Percentiles rank a stretch among this genome's conserved stretches.
These are phyloP conservation scores for Schrenkiella parvula DNA, from an alignment of 345 rosid genomes.

Conservation along the genomic window DNA sequence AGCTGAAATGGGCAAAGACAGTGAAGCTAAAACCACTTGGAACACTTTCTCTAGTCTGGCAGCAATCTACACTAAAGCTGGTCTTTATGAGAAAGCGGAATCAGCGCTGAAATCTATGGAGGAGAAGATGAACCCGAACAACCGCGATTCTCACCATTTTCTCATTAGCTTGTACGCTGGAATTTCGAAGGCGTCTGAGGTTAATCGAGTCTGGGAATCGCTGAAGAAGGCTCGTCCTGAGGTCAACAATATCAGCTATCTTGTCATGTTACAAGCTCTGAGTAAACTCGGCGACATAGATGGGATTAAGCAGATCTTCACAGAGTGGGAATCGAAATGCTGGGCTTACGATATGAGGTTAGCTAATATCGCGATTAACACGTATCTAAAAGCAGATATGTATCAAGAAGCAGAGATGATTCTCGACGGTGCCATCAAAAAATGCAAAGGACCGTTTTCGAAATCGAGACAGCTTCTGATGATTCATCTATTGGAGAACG, in stretches of 20 bases:
- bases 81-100: slow-evolving; percentile 61
- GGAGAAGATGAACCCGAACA: slow-evolving; percentile 36
- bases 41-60: slow-evolving; percentile 52
- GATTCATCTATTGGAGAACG: slow-evolving; percentile 47
- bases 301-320: slow-evolving; percentile 45
- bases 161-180: slow-evolving; percentile 61
- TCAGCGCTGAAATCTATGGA: slow-evolving; percentile 55
- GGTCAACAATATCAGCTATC: slow-evolving; percentile 51
- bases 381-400: slow-evolving; percentile 48
- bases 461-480: slow-evolving; percentile 53
- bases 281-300: slow-evolving; percentile 52
- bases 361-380: slow-evolving; percentile 42
- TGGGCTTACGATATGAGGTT: slow-evolving; percentile 56
- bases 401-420: slow-evolving; percentile 47
- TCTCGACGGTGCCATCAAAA: slow-evolving; percentile 40
- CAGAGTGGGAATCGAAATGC: slow-evolving; percentile 66
- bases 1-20: slow-evolving; percentile 39
- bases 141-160: slow-evolving; percentile 64
- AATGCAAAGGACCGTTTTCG: slow-evolving; percentile 33
- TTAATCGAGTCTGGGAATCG: slow-evolving; percentile 54
- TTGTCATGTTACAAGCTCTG: slow-evolving; percentile 54
- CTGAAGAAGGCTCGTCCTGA: slow-evolving; percentile 41
- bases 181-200: slow-evolving; percentile 49
- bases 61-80: slow-evolving; percentile 55
- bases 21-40: slow-evolving; percentile 43